These are phyloP conservation scores for Phlebiopsis flavidoalba DNA, from an alignment of 768 basidiomycete genomes.

Conservation along the genomic window DNA sequence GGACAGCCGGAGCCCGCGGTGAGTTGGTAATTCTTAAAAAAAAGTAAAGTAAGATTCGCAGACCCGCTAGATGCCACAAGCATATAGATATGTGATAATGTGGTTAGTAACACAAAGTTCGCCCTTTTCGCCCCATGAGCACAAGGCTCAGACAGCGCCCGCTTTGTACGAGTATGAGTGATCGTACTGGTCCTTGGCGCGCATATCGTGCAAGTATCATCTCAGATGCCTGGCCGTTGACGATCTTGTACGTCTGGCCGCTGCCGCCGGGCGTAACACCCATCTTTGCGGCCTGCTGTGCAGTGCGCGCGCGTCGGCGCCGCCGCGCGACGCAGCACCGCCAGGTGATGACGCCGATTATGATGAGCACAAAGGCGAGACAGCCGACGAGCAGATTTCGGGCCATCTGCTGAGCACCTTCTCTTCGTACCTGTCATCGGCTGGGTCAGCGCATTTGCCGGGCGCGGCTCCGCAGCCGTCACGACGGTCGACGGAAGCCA, in stretches of 20 bases:
- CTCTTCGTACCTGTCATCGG: conserved; percentile 21
- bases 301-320: conserved; percentile 7
- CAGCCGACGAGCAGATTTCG: conserved; percentile 29
- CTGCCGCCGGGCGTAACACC: conserved; percentile 6
- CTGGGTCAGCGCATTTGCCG: background rate
- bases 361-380: conserved; percentile 22
- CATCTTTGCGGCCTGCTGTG: conserved; percentile 11
- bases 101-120: background rate
- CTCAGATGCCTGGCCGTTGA: conserved; percentile 3
- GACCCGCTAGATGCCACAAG: background rate
- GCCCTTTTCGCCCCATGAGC: background rate
- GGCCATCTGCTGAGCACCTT: conserved; percentile 26
- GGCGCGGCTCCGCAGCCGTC: background rate
- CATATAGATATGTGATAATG: background rate
- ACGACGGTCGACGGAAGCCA: background rate
- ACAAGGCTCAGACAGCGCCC: background rate
- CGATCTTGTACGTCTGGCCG: conserved; percentile 3
- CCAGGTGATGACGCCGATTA: conserved; percentile 24
- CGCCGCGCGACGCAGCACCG: conserved; percentile 24
- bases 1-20: no score
- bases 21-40: background rate
- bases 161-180: background rate
- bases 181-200: conserved; percentile 4
- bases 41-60: background rate
- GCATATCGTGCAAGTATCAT: conserved; percentile 10